Evolutionary conservation across 2,329 filamentous ascomycete genomes (phyloP), one percentile per base, ranked within the genome.

Genomic region (Paracamarosporium sp.): DNA sequence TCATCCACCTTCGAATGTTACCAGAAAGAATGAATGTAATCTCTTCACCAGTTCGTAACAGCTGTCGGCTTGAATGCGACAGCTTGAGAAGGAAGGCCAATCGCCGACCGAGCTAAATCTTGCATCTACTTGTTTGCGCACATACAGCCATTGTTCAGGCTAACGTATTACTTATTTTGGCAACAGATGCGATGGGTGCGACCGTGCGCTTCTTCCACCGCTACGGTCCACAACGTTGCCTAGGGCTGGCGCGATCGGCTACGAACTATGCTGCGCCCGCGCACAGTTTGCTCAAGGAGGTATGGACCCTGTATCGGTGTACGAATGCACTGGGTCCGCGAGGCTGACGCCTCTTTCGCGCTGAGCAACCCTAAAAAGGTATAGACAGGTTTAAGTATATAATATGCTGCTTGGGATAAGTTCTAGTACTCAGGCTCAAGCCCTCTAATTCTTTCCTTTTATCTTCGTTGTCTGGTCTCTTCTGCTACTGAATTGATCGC

Each of bases 141-240:
- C 27, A 11, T 33, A 22, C n/a, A 20, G 11, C 40, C 40, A 13
- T 24, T 8, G 20, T 17, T 8, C 15, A 4, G 45, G 31, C 48
- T 40, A 53, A 35, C 50, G 35, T 17, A 31, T 58, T 59, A 59
- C 61, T 28, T 60, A 54, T 55, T 60, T 45, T 27, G 53, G 61
- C 36, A n/a, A n/a, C n/a, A n/a, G n/a, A 55, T 52, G 40, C 61
- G 50, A 24, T 38, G 61, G 57, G 61, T 33, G 36, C 35, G 8
- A 12, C 56, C 43, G 50, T 58, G 56, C 51, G 35, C 27, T 28
- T 54, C 55, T 45, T 36, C 11, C 24, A 51, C 24, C 25, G 30
- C 11, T 17, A 25, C 9, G 30, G n/a, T 27, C 46, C 40, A 25
- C 40, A 8, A 43, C 20, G 8, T n/a, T n/a, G 24, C 25, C 13